These are phyloP conservation scores for Claviceps digitariae DNA, from an alignment of 2,329 filamentous ascomycete species.

Conservation along the genomic window DNA sequence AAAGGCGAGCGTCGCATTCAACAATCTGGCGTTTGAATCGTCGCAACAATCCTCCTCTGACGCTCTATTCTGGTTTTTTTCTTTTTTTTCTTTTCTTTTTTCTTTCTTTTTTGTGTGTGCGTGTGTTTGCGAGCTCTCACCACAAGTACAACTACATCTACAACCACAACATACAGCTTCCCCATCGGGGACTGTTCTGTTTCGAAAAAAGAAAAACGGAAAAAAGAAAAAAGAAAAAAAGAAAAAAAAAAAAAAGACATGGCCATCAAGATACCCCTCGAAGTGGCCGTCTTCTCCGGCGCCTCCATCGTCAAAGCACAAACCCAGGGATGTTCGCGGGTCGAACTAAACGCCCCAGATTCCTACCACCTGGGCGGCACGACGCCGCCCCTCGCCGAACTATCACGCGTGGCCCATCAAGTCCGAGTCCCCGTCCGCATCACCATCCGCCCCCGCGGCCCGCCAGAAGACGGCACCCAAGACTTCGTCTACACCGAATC, in stretches of 20 bases:
- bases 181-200: background rate
- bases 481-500: conserved; percentile 36
- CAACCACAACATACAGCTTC: background rate
- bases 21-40: no score
- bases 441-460: conserved; percentile 38
- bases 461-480: conserved; percentile 6
- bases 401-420: conserved; percentile 16
- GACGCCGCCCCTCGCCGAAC: conserved; percentile 31
- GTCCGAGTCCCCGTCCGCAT: conserved; percentile 31
- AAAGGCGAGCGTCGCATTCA: no score
- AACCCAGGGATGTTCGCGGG: conserved; percentile 29
- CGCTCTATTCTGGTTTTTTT: no score
- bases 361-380: conserved; percentile 39
- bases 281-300: conserved; percentile 41
- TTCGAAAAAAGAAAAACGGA: background rate
- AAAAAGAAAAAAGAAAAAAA: no score
- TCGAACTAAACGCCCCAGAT: conserved; percentile 39
- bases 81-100: no score
- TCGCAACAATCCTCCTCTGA: no score
- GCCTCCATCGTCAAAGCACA: conserved; percentile 25
- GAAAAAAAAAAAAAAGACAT: background rate
- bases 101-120: no score
- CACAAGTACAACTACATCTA: no score
- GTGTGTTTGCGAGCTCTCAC: background rate
- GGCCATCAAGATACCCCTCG: conserved; percentile 22